phyloP scores from a whole-genome alignment of 345 rosid genomes.

The Euphorbia lathyris region DNA sequence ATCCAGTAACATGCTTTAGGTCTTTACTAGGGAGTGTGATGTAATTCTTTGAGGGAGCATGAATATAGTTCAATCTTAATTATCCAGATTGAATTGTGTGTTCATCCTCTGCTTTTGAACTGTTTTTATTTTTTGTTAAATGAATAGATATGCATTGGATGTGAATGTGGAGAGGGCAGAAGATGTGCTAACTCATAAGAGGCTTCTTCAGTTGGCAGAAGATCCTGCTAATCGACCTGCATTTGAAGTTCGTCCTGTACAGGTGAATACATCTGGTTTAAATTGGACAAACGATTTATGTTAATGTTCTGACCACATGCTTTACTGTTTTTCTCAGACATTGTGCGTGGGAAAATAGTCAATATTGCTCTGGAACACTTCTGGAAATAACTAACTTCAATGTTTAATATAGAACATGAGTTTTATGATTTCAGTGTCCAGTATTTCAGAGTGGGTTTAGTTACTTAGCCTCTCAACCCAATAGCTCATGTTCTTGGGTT shows the following conservation, averaged over 20 bases:
- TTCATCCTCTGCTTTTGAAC: background rate
- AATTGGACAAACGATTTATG: background rate
- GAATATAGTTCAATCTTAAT: background rate
- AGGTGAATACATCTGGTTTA: constrained; percentile 39
- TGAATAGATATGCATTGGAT: constrained; percentile 75
- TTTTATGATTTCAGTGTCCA: background rate
- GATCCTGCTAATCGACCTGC: constrained; percentile 73
- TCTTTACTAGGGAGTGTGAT: background rate
- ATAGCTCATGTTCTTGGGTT: background rate
- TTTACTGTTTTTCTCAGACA: background rate
- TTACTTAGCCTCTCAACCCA: constrained; percentile 1
- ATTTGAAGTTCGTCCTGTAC: constrained; percentile 84
- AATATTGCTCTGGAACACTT: background rate
- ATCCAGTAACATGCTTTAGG: background rate
- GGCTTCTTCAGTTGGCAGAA: constrained; percentile 70
- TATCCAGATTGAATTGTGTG: background rate
- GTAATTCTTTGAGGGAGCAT: background rate
- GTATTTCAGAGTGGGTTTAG: background rate
- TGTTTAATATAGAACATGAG: background rate
- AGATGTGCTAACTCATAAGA: constrained; percentile 81
- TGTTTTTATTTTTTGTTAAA: background rate
- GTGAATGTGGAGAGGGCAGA: constrained; percentile 98
- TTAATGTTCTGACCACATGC: background rate
- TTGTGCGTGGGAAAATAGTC: background rate
- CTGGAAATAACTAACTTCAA: background rate